Evolutionary conservation across 2,329 filamentous ascomycete genomes (phyloP), one percentile per base, ranked within the genome.

Genomic region (Cercospora sp.): DNA sequence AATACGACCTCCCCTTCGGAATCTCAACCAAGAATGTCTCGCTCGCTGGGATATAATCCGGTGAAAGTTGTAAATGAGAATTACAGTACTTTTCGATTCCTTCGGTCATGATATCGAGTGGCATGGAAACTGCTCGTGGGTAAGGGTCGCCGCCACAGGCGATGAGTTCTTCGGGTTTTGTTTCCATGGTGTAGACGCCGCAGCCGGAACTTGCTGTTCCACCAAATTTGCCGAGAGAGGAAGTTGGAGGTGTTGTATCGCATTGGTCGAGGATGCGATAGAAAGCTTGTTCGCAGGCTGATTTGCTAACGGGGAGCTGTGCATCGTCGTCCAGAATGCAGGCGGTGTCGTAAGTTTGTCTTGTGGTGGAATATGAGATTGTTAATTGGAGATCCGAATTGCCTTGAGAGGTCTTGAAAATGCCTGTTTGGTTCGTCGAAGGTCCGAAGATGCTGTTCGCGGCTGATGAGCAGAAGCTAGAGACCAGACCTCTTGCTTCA

Each of bases 101-200:
- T 12, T 67, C 18, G 5, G 23, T 33, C 18, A 67, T 67, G 12
- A 48, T 42, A 5, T 48, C 45, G 2, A 48, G 51, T 2, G 67
- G 58, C 51, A 70, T 58, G 10, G 48, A 8, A 8, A 26, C 20
- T 2, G 68, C 40, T 31, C 66, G 53, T 3, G 61, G 12, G n/a
- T 66, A 70, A 3, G 68, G 68, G 23, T 70, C 66, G 48, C 48
- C 66, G 57, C 68, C 68, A 28, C 68, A 70, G 42, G 60, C 30
- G 7, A 68, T 42, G 40, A 70, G 51, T 42, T 70, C 68, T 36
- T 68, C 36, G 18, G 58, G n/a, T 23, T 53, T n/a, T 6, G 68
- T 64, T 13, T 48, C 40, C 12, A 70, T 60, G 1, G 36, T 48
- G 31, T 66, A 68, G 20, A 70, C 45, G 8, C 60, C 66, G 40